Evolutionary conservation across 306 rosid species (phyloP).

Genomic region (Quercus dentata): DNA sequence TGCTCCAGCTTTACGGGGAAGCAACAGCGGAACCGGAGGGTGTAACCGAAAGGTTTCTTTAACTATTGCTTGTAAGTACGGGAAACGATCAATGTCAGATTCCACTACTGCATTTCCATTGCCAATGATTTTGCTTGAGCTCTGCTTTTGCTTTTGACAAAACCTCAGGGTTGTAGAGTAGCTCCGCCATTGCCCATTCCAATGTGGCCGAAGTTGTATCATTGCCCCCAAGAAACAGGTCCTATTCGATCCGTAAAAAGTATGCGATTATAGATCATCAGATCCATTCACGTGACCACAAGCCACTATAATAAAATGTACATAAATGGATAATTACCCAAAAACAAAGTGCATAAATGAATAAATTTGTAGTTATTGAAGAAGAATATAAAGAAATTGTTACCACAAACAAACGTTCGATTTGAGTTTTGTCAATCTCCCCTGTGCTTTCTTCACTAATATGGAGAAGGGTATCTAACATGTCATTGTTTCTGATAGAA

Average conservation of each 20-base stretch:
- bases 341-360: not conserved
- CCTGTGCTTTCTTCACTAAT: not conserved
- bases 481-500: not conserved
- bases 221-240: slow-evolving; percentile 21
- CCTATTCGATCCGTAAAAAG: not conserved
- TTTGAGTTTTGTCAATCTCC: not conserved
- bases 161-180: slow-evolving; percentile 7
- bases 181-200: slow-evolving; percentile 36
- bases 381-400: not conserved
- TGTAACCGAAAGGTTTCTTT: slow-evolving; percentile 28
- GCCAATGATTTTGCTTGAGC: slow-evolving; percentile 9
- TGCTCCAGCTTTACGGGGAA: slow-evolving; percentile 15
- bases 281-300: not conserved
- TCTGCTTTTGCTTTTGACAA: slow-evolving; percentile 21
- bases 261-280: not conserved
- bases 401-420: slow-evolving; percentile 8
- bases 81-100: slow-evolving; percentile 14
- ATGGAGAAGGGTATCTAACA: slow-evolving; percentile 6
- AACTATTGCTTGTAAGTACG: slow-evolving; percentile 28
- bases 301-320: not conserved
- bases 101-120: slow-evolving; percentile 17
- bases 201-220: slow-evolving; percentile 24
- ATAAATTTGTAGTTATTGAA: too few relatives aligned
- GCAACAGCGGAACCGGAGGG: slow-evolving; percentile 4
- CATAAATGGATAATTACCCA: not conserved